phyloP scores from a whole-genome alignment of 345 rosid species.

The Hypericum perforatum region DNA sequence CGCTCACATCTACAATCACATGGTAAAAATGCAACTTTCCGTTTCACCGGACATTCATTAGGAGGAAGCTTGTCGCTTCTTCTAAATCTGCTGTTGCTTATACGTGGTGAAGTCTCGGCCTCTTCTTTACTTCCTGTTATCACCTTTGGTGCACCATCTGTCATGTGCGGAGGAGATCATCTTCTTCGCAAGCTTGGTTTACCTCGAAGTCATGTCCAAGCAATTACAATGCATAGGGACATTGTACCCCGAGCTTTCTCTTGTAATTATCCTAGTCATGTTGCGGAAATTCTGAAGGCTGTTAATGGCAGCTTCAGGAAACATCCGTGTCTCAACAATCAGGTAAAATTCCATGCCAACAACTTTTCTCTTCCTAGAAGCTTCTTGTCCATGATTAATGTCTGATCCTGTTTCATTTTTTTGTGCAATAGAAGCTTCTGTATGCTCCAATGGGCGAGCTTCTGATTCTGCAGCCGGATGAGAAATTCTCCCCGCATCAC shows the following conservation, averaged over 20 bases:
- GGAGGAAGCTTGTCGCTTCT: constrained; percentile 93
- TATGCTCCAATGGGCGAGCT: constrained; percentile 94
- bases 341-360: constrained; percentile 29
- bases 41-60: constrained; percentile 93
- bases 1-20: constrained; percentile 51
- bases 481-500: constrained; percentile 73
- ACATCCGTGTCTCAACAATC: constrained; percentile 79
- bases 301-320: constrained; percentile 72
- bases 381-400: background rate
- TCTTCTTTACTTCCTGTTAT: constrained; percentile 78
- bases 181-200: constrained; percentile 76
- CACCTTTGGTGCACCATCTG: constrained; percentile 85
- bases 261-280: constrained; percentile 77
- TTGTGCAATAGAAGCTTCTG: constrained; percentile 47
- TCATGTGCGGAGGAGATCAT: constrained; percentile 88
- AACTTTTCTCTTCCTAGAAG: background rate
- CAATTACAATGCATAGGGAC: constrained; percentile 83
- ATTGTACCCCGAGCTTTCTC: constrained; percentile 97
- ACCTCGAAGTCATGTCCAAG: constrained; percentile 59
- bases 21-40: constrained; percentile 58
- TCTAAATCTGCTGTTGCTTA: constrained; percentile 72
- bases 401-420: background rate
- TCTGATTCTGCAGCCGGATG: constrained; percentile 86
- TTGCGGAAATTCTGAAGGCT: constrained; percentile 73
- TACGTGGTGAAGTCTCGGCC: constrained; percentile 72